Conservation (phyloP, 140 eudicot species). For the Anethum foeniculum region DNA sequence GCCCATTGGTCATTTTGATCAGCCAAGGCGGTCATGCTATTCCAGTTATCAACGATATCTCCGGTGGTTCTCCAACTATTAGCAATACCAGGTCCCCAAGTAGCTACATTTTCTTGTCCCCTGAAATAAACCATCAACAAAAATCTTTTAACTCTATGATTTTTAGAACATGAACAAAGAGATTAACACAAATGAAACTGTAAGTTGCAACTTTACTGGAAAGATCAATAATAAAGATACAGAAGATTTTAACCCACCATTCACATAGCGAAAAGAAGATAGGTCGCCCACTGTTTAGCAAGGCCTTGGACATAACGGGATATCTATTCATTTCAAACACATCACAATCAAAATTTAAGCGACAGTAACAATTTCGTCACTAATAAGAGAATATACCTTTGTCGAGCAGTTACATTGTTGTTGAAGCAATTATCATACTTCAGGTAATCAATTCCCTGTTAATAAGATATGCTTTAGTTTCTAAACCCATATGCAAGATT, state of each 20-base stretch:
- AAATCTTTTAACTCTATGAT: background rate
- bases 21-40: slow-evolving; percentile 68
- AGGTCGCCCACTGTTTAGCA: slow-evolving; percentile 67
- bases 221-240: background rate
- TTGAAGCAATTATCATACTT: slow-evolving; percentile 82
- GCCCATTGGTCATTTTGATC: slow-evolving; percentile 88
- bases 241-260: slow-evolving; percentile 43
- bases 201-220: background rate
- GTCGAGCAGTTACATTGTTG: slow-evolving; percentile 44
- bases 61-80: slow-evolving; percentile 99
- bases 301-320: slow-evolving; percentile 73
- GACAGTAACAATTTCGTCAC: background rate
- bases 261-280: slow-evolving; percentile 85
- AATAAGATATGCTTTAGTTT: background rate
- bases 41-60: slow-evolving; percentile 79
- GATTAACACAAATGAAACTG: background rate
- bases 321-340: slow-evolving; percentile 33
- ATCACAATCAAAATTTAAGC: background rate
- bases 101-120: slow-evolving; percentile 93
- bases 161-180: background rate
- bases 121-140: slow-evolving; percentile 20
- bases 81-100: slow-evolving; percentile 70
- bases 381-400: slow-evolving; percentile 32
- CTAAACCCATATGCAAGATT: background rate
- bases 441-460: slow-evolving; percentile 85